Base-by-base conservation (phyloP, 495 filamentous ascomycete genomes). In the Penicillium coprophilum region DNA sequence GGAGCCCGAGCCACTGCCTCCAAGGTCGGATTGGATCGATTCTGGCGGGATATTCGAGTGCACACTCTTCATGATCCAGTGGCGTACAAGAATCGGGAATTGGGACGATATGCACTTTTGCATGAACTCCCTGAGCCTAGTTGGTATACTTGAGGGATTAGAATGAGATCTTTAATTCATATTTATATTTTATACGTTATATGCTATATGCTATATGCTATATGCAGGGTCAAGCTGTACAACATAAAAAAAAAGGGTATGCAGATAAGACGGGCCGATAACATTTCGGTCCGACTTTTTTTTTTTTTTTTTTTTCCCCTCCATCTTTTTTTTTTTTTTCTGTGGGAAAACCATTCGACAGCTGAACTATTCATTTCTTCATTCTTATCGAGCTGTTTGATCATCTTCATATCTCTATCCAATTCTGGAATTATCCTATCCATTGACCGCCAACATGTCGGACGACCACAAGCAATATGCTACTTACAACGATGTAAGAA, bases 401-500 rank as follows among this genome's bases (percentile, higher is more conserved):
- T 54, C 46, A 47, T 56, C 46, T 63, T 15, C 20, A 28, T 31
- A 46, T 47, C 41, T 27, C 15, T 32, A 21, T 32, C 10, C 28
- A 30, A 28, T 27, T 40, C 20, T 40, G 21, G 3, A 11, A 21
- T 24, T 20, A 11, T 41, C 56, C 49, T 46, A n/a, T n/a, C n/a
- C n/a, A n/a, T n/a, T n/a, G 28, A 51, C 39, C 57, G 56, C 53
- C 73, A 86, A 69, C 8, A 96, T 96, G 89, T 82, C 90, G 50
- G 15, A 38, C 15, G 3, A 34, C 6, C 81, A 93, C 71, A 96
- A 96, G 70, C 72, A 92, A 66, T 97, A 96, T 74, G 86, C 96
- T 70, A 95, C 92, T 55, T 97, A 97, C 72, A 97, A 96, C 72
- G 83, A 96, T 85, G 91, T 92, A 79, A 71, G 82, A 20, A 53